phyloP scores from a whole-genome alignment of 2,329 filamentous ascomycete species.

The Arthrinium phaeospermum region DNA sequence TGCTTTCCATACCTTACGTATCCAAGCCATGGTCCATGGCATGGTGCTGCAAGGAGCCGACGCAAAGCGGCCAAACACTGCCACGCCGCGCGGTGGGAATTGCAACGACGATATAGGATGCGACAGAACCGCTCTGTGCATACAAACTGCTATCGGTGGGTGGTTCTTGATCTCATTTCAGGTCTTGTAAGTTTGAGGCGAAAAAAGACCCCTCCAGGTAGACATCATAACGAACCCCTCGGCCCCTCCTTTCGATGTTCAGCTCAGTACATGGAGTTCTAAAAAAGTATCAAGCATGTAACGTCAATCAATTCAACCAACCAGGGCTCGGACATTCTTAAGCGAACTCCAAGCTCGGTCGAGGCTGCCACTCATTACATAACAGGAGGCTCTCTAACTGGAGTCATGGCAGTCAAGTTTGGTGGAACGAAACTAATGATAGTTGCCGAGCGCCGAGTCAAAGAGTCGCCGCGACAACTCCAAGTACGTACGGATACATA shows the following conservation, averaged over 20 bases:
- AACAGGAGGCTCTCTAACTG: not conserved
- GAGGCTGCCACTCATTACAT: constrained; percentile 4
- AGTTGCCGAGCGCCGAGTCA: constrained; percentile 14
- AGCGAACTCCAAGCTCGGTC: constrained; percentile 26
- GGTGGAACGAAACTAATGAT: constrained; percentile 5
- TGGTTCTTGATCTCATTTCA: not conserved
- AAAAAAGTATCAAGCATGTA: not conserved
- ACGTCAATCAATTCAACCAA: not conserved
- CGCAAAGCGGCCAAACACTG: constrained; percentile 29
- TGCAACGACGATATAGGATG: not conserved
- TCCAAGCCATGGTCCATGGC: not conserved
- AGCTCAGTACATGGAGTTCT: not conserved
- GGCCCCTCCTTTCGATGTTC: not conserved
- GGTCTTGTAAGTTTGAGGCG: constrained; percentile 1
- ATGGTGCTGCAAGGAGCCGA: constrained; percentile 26
- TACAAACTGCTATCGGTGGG: too few relatives aligned
- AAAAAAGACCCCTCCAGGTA: not conserved
- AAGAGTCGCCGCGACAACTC: not conserved
- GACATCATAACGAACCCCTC: constrained; percentile 4
- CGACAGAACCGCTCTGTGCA: not conserved
- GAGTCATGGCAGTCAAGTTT: not conserved
- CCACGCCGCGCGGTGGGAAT: too few relatives aligned
- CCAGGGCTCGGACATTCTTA: constrained; percentile 29
- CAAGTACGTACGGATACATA: too few relatives aligned
- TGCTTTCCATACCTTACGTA: not conserved